phyloP scores from a whole-genome alignment of 371 early-diverging fungal species.

The Mitosporidium daphniae region DNA sequence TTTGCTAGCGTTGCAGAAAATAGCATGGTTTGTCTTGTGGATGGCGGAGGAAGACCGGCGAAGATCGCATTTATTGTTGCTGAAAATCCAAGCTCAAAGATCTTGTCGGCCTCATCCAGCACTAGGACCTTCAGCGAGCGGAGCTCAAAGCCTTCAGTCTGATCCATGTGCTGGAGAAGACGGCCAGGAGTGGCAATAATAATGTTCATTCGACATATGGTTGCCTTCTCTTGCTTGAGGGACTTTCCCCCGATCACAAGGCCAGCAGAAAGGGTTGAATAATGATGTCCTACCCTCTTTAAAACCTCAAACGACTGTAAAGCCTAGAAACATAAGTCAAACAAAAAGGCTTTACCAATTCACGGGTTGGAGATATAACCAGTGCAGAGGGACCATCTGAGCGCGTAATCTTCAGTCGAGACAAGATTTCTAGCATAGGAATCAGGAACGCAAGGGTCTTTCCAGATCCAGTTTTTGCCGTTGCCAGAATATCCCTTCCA shows the following conservation, averaged over 20 bases:
- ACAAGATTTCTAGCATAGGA: slow-evolving; percentile 42
- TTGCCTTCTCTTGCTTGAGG: slow-evolving; percentile 43
- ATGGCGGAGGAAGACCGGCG: too few relatives aligned
- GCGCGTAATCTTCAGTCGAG: slow-evolving; percentile 34
- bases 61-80: too few relatives aligned
- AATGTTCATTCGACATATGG: slow-evolving; percentile 54
- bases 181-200: slow-evolving; percentile 87
- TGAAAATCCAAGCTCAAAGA: too few relatives aligned
- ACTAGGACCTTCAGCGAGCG: slow-evolving; percentile 53
- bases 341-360: slow-evolving; percentile 15
- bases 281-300: slow-evolving; percentile 28
- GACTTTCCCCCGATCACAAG: slow-evolving; percentile 81
- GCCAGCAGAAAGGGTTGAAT: slow-evolving; percentile 58
- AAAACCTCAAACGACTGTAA: slow-evolving; percentile 77
- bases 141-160: slow-evolving; percentile 54
- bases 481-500: slow-evolving; percentile 63
- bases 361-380: slow-evolving; percentile 88
- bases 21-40: slow-evolving; percentile 64
- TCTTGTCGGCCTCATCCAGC: slow-evolving; percentile 71
- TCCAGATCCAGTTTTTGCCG: slow-evolving; percentile 96
- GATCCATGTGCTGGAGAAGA: slow-evolving; percentile 79
- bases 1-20: slow-evolving; percentile 79
- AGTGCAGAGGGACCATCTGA: slow-evolving; percentile 55
- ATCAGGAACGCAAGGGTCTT: slow-evolving; percentile 90
- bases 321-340: slow-evolving; percentile 9